Evolutionary conservation across 2,329 filamentous ascomycete species (phyloP), one percentile per base, ranked within the genome.

Genomic region (Mycogone perniciosa): DNA sequence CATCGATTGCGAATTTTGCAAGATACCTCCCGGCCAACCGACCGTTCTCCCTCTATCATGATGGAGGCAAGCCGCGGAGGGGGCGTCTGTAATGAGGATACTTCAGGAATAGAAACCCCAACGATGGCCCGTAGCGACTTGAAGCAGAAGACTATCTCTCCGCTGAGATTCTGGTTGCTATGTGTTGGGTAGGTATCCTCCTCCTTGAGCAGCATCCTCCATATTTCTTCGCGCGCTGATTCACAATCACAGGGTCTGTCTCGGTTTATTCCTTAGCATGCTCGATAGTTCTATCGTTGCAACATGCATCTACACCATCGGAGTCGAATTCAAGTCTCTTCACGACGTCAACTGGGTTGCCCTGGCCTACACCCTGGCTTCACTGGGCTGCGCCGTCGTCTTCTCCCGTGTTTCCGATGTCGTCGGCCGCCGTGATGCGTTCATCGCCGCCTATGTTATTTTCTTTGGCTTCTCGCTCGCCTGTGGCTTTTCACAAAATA

Each of bases 401-500:
- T 53, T 56, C 38, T 53, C 55, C 11, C 48, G 53, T 5, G 49
- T 59, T 7, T 55, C 57, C 10, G 57, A 59, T 37, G 46, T 49
- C 4, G 40, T 59, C 31, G 57, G 57, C 31, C 39, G 57, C 13
- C 54, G 54, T 29, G 41, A 53, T 11, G 39, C 55, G 5, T 20
- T 54, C 27, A 4, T 47, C 27, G 34, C 38, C 6, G 57, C 48
- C 9, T 59, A 57, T 40, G 31, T 49, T 29, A 35, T 60, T 5
- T 60, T 60, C 38, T 29, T 60, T 8, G 54, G 38, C 38, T 53
- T 54, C 2, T 60, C 58, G 29, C 49, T 58, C 38, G 58, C 45
- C 3, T 57, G 55, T 37, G 56, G 30, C 34, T 48, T 53, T 9
- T 29, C 56, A n/a, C 35, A 47, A 31, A 60, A 27, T 31, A 44